Conservation (phyloP, 208 protist genomes). For the Leishmania guyanensis region DNA sequence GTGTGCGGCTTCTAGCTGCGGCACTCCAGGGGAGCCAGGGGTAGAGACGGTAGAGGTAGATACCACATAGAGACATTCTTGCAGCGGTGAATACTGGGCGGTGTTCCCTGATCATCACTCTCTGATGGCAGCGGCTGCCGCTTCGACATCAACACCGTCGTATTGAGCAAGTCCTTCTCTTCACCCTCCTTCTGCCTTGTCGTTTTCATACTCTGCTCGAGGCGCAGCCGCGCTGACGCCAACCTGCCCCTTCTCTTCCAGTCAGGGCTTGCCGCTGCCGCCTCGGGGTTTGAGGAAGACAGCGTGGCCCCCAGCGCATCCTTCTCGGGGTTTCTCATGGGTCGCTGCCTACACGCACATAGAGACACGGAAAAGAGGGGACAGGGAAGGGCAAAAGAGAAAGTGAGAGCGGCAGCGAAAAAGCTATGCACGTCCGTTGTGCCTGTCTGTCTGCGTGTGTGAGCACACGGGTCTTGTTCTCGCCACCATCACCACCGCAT, state of each 20-base stretch:
- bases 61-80: conserved; percentile 26
- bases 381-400: neutral
- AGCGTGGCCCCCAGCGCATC: neutral
- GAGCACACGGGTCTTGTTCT: neutral
- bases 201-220: conserved; percentile 5
- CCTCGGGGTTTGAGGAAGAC: neutral
- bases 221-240: neutral
- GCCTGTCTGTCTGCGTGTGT: neutral
- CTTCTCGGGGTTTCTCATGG: neutral
- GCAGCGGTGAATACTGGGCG: conserved; percentile 19
- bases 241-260: neutral
- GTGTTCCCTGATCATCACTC: conserved; percentile 7
- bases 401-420: neutral
- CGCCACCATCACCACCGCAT: neutral
- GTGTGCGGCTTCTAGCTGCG: neutral
- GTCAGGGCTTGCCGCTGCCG: neutral
- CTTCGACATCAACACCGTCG: conserved; percentile 21
- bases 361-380: neutral
- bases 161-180: conserved; percentile 12
- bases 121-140: neutral
- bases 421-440: neutral
- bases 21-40: conserved; percentile 5
- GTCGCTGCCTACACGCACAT: neutral
- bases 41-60: neutral
- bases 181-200: conserved; percentile 5